A percentile compares a stretch with the other conserved stretches of the same genome.
phyloP scores from a whole-genome alignment of 805 yeast genomes.

The Starmerella apicola region DNA sequence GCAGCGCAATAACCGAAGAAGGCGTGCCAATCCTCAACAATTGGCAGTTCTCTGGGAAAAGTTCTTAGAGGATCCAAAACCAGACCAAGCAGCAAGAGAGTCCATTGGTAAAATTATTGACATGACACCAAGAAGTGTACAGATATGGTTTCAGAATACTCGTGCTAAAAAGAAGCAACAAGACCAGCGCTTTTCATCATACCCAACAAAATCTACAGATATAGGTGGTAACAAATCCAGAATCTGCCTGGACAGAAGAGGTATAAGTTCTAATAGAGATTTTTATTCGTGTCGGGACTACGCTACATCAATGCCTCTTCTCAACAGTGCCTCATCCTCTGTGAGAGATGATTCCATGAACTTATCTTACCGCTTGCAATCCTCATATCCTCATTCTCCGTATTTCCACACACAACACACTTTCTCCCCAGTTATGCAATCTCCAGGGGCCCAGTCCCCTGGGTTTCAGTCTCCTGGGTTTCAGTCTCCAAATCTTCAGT shows the following conservation, averaged over 20 bases:
- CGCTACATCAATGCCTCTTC: not conserved
- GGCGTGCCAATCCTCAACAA: slow-evolving; percentile 71
- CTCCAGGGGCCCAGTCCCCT: too few species aligned
- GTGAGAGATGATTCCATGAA: too few species aligned
- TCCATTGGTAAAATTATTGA: slow-evolving; percentile 58
- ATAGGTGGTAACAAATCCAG: slow-evolving; percentile 10
- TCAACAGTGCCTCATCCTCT: too few species aligned
- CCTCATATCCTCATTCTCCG: too few species aligned
- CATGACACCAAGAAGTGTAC: slow-evolving; percentile 77
- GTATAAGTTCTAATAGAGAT: not conserved
- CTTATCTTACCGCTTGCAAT: too few species aligned
- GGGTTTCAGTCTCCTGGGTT: too few species aligned
- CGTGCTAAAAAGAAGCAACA: slow-evolving; percentile 36
- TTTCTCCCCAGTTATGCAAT: too few species aligned
- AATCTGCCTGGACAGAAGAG: slow-evolving; percentile 8
- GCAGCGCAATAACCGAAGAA: slow-evolving; percentile 37
- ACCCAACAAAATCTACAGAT: slow-evolving; percentile 1
- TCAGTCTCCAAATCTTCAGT: too few species aligned
- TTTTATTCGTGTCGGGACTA: not conserved
- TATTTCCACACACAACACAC: too few species aligned
- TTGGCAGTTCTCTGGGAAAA: slow-evolving; percentile 54
- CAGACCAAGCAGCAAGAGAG: slow-evolving; percentile 30
- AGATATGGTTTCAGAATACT: slow-evolving; percentile 89
- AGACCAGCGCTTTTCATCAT: slow-evolving; percentile 5
- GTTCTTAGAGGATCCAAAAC: slow-evolving; percentile 62